Evolutionary conservation across 2,329 filamentous ascomycete genomes (phyloP).

Genomic region (Penicillium vulpinum): DNA sequence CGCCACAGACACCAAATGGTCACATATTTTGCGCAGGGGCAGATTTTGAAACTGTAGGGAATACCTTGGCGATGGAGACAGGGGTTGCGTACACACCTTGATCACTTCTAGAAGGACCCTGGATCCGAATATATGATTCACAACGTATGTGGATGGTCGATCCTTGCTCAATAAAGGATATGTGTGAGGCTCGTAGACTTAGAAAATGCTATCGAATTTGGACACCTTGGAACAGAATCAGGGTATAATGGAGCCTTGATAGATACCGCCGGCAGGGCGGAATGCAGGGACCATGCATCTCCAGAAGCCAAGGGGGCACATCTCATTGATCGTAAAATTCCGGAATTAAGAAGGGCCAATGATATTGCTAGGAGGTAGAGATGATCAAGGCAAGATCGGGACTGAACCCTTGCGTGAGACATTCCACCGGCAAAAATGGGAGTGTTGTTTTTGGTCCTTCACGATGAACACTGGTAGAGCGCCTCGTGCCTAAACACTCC

Average conservation of each 20-base stretch:
- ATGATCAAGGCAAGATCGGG: neutral
- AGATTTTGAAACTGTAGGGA: neutral
- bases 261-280: conserved; percentile 16
- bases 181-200: neutral
- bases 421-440: conserved; percentile 21
- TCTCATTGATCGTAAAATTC: conserved; percentile 18
- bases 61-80: neutral
- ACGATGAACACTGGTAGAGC: neutral
- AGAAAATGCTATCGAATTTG: neutral
- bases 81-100: neutral
- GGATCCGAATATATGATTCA: neutral
- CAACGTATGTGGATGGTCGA: neutral
- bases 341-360: conserved; percentile 14
- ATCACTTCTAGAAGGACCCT: conserved; percentile 2
- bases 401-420: conserved; percentile 19
- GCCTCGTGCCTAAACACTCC: conserved; percentile 5
- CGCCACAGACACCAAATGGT: neutral
- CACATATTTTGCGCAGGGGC: too few species aligned
- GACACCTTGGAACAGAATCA: neutral
- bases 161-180: neutral
- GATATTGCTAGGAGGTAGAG: conserved; percentile 1
- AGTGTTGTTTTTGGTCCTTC: conserved; percentile 14
- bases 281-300: conserved; percentile 18
- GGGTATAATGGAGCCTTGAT: conserved; percentile 8
- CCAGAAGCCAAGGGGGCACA: conserved; percentile 12